Evolutionary conservation across 805 yeast genomes (phyloP), one percentile per base, ranked within the genome.

Genomic region (Saccharomyces mikatae): DNA sequence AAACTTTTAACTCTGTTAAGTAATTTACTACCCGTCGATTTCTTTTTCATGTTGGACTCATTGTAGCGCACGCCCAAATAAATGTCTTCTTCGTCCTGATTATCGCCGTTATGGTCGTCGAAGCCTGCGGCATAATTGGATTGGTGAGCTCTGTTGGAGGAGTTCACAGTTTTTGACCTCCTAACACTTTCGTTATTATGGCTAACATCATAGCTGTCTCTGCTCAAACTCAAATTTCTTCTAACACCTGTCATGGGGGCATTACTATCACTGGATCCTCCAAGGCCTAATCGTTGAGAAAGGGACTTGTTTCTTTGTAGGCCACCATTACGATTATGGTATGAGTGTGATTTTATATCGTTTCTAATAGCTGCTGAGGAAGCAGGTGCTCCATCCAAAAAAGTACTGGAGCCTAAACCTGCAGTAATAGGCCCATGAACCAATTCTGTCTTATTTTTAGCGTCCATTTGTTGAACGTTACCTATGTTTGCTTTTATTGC

Each of bases 351-450:
- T 58, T 58, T 61, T 50, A 69, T 65, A 44, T 71, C 76, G 41
- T 74, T 76, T 41, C 61, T 60, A 17, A 70, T 70, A n/a, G 79
- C 80, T 17, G 69, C 67, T 28, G 71, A 69, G 53, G 85, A 71
- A 4, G 97, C 99, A 13, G 98, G 98, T 0, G 97, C 94, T 36
- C 99, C 99, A 69, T 94, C 97, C 57, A 92, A 68, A 67, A 92
- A 92, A 0, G 99, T 92, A 1, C 96, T 80, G 0, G 92, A 81
- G 2, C 99, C 99, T 47, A 94, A 77, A 1, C 99, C 99, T 52
- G 86, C 77, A 0, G 97, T 87, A 2, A 87, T 78, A 49, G 81
- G 80, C 21, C 99, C 99, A 68, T 92, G 96, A 21, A 92, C 81
- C 28, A 87, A 87, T 28, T 77, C 78, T 31, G 88, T 81, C 64